Conservation (phyloP, 345 rosid species). For the Trapa bicornis region DNA sequence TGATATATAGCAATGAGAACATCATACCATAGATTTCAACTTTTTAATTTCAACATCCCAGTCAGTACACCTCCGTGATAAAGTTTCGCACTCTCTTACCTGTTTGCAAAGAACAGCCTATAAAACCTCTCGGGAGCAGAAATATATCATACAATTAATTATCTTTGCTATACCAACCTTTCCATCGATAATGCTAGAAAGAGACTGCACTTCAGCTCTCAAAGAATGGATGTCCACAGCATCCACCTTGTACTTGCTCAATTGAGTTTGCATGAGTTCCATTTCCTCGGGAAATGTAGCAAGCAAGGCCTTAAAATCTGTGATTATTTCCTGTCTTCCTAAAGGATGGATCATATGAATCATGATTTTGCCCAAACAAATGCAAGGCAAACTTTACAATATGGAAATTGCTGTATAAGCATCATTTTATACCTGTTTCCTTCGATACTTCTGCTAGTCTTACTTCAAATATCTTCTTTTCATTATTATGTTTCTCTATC, state of each 20-base stretch:
- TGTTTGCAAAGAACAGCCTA: conserved; percentile 26
- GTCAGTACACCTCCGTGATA: conserved; percentile 40
- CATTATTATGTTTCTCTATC: conserved; percentile 57
- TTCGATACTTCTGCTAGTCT: conserved; percentile 54
- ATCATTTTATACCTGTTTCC: conserved; percentile 55
- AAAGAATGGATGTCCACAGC: conserved; percentile 67
- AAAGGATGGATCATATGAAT: conserved; percentile 9
- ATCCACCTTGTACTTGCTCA: conserved; percentile 61
- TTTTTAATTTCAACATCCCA: conserved; percentile 51
- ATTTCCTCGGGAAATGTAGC: conserved; percentile 88
- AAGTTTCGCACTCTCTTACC: conserved; percentile 53
- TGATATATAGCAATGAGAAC: conserved; percentile 4
- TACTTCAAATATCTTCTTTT: conserved; percentile 38
- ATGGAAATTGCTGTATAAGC: conserved; percentile 9
- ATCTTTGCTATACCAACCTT: conserved; percentile 40
- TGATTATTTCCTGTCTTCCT: conserved; percentile 86
- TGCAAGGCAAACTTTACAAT: background rate
- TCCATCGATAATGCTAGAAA: conserved; percentile 48
- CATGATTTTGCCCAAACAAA: background rate
- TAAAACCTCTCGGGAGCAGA: background rate
- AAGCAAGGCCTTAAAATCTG: conserved; percentile 75
- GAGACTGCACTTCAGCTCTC: conserved; percentile 70
- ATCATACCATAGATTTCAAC: conserved; percentile 61
- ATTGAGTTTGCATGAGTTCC: conserved; percentile 68
- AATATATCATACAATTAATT: background rate